Evolutionary conservation across 176 grass and related monocot genomes (phyloP).

Genomic region (Oryza australiensis): DNA sequence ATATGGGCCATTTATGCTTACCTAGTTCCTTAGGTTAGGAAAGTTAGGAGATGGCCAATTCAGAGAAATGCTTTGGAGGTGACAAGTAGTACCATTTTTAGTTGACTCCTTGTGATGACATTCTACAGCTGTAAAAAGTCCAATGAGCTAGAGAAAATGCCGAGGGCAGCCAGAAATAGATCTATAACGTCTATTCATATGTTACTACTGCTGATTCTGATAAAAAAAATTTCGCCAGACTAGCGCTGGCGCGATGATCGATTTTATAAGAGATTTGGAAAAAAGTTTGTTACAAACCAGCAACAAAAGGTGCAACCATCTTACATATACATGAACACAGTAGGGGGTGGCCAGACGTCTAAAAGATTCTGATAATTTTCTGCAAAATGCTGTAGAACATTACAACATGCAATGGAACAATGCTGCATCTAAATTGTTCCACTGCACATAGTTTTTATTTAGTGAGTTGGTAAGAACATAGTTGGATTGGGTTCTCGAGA

Average conservation of each 20-base stretch:
- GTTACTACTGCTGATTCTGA: background rate
- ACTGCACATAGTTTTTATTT: background rate
- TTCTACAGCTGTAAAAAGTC: background rate
- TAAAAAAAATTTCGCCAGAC: too few species aligned
- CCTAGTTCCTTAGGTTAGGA: background rate
- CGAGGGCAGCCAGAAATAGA: background rate
- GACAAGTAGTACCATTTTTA: background rate
- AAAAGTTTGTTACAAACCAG: too few species aligned
- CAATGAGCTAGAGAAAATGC: background rate
- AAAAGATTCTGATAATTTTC: slow-evolving; percentile 11
- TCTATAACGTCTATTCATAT: background rate
- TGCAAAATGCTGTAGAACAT: background rate
- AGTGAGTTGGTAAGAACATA: background rate
- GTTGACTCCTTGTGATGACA: background rate
- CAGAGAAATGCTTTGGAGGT: slow-evolving; percentile 20
- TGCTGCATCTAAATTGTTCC: background rate
- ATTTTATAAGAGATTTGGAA: too few species aligned
- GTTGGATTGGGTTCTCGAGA: background rate
- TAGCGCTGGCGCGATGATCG: too few species aligned
- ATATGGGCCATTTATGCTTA: background rate
- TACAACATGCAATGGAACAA: background rate
- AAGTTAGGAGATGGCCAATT: background rate
- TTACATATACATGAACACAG: too few species aligned
- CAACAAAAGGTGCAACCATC: too few species aligned
- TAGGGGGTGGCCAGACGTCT: too few species aligned